Evolutionary conservation across 768 basidiomycete genomes (phyloP).

Genomic region (Neoboletus subvelutipes): DNA sequence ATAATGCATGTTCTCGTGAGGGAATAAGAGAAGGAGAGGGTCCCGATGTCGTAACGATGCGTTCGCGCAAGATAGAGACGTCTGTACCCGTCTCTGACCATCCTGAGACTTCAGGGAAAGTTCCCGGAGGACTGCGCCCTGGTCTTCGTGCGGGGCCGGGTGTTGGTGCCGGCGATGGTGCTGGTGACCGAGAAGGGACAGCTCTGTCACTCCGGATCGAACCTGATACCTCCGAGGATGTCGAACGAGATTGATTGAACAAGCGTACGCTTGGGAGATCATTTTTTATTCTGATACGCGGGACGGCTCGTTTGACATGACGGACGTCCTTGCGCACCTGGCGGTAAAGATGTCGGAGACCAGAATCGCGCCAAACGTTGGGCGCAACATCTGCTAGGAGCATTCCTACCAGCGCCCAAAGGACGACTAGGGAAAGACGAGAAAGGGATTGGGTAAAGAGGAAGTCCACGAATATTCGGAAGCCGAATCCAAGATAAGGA

Average conservation of each 20-base stretch:
- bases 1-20: constrained; percentile 15
- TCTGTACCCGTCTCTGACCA: constrained; percentile 32
- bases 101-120: constrained; percentile 28
- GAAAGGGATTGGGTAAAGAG: constrained; percentile 57
- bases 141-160: constrained; percentile 21
- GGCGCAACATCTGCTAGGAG: constrained; percentile 53
- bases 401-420: constrained; percentile 55
- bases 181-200: constrained; percentile 25
- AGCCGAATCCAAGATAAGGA: constrained; percentile 65
- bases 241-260: constrained; percentile 19
- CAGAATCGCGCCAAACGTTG: constrained; percentile 44
- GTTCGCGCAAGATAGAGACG: constrained; percentile 22
- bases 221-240: constrained; percentile 18
- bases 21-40: constrained; percentile 32
- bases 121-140: constrained; percentile 30
- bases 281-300: constrained; percentile 32
- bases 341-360: constrained; percentile 38
- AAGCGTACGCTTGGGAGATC: constrained; percentile 31
- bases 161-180: constrained; percentile 16
- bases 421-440: constrained; percentile 45
- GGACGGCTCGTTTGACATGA: constrained; percentile 31
- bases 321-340: constrained; percentile 36
- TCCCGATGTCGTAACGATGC: constrained; percentile 11
- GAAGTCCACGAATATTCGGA: constrained; percentile 73
- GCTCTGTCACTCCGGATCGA: constrained; percentile 34